Percentiles rank a stretch among this genome's conserved stretches.
These are phyloP conservation scores for Candida methanosorbosa DNA, from an alignment of 805 yeast species.

Conservation along the genomic window DNA sequence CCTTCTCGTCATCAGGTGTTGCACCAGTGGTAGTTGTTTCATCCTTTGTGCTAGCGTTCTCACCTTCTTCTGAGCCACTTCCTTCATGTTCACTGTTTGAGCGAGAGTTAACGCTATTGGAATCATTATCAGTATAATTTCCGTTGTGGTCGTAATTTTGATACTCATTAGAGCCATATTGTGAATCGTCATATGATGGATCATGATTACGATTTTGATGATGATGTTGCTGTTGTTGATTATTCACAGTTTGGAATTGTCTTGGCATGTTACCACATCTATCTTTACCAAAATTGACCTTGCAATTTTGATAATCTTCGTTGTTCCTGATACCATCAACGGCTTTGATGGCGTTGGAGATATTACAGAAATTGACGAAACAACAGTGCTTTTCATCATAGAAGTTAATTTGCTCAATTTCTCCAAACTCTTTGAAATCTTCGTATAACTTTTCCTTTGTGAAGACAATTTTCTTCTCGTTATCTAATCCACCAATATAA, in stretches of 20 bases:
- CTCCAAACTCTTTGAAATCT: slow-evolving; percentile 81
- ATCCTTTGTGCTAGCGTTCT: too few species aligned
- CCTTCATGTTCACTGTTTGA: too few species aligned
- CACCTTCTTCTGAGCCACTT: too few species aligned
- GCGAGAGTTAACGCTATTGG: too few species aligned
- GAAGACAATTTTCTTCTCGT: slow-evolving; percentile 19
- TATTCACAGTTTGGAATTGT: slow-evolving; percentile 36
- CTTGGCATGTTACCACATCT: slow-evolving; percentile 93
- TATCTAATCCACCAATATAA: slow-evolving; percentile 58
- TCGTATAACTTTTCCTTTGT: slow-evolving; percentile 44
- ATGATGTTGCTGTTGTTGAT: slow-evolving; percentile 4
- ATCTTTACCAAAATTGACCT: slow-evolving; percentile 79
- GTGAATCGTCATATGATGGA: slow-evolving; percentile 11
- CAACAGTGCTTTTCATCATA: slow-evolving; percentile 80
- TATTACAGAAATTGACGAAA: slow-evolving; percentile 84
- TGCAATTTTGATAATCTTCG: slow-evolving; percentile 57
- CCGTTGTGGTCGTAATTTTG: too few species aligned
- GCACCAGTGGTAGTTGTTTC: too few species aligned
- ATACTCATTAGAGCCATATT: not conserved
- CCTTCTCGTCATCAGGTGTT: too few species aligned
- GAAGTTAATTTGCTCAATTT: slow-evolving; percentile 89
- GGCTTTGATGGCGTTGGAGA: slow-evolving; percentile 86
- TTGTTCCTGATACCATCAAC: slow-evolving; percentile 83
- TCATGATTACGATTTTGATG: slow-evolving; percentile 3
- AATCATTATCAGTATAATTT: too few species aligned